Percentiles rank a stretch among this genome's conserved stretches.
phyloP scores from a whole-genome alignment of 352 stramenopile genomes.

The Phytophthora lateralis region DNA sequence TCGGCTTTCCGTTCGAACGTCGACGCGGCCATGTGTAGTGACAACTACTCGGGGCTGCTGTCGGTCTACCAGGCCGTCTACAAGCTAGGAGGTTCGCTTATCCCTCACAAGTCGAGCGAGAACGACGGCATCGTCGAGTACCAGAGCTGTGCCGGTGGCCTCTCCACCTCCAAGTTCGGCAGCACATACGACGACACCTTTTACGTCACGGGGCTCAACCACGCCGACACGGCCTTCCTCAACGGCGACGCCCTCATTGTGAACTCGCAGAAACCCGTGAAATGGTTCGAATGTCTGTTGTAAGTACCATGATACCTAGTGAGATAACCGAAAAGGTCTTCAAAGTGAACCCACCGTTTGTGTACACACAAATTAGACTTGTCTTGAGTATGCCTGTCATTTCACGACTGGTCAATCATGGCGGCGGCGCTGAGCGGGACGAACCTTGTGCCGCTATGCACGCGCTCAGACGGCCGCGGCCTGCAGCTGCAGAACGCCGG shows the following conservation, averaged over 20 bases:
- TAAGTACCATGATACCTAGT: background rate
- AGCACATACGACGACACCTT: conserved; percentile 24
- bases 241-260: conserved; percentile 41
- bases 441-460: conserved; percentile 68
- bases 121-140: conserved; percentile 43
- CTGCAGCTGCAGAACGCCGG: conserved; percentile 50
- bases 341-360: too few species aligned
- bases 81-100: conserved; percentile 23
- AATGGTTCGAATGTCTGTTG: conserved; percentile 43
- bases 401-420: conserved; percentile 23
- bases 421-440: conserved; percentile 11
- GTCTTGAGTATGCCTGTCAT: background rate
- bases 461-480: conserved; percentile 33
- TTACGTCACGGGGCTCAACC: conserved; percentile 46
- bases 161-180: conserved; percentile 34
- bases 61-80: conserved; percentile 25
- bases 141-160: conserved; percentile 35
- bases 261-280: conserved; percentile 36
- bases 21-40: conserved; percentile 39
- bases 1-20: conserved; percentile 30
- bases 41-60: conserved; percentile 36
- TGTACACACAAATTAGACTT: background rate
- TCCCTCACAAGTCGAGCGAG: conserved; percentile 31
- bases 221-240: conserved; percentile 44
- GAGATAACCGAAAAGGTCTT: too few species aligned